Base-by-base conservation (phyloP, 345 rosid genomes). In the Eucalyptus melliodora region DNA sequence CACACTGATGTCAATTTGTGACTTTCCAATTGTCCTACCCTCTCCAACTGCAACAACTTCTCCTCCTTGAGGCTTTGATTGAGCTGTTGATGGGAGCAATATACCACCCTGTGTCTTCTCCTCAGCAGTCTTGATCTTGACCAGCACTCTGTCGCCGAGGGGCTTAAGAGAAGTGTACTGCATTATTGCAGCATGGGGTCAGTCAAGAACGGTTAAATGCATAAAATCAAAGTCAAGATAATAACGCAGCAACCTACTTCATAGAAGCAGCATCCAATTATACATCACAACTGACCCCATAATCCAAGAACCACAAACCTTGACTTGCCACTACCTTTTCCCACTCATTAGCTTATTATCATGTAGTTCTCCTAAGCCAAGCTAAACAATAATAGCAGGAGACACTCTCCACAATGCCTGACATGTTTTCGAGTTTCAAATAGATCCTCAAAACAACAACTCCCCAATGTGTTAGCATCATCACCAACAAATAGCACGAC, bases 21-120 rank as follows among this genome's bases (percentile, higher is more conserved):
- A 90, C 82, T 95, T 93, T 90, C 98, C 98, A 87, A 95, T 72
- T 11, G 96, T 88, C 93, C 92, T 96, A 40, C 99, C 99, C 92
- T 97, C 97, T 37, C 99, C 99, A 49, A 96, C 95, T 69, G 97
- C 99, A 56, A 98, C 95, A 13, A 98, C 99, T 90, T 97, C 99
- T 87, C 99, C 99, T 50, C 94, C 96, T 90, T 98, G 99, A 87
- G 99, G 97, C 90, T 97, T 98, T 30, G 96, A 87, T 89, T 96
- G 99, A 59, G 98, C 99, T 7, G 97, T 89, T 9, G 96, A 87
- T 27, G 98, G 99, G 62, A 97, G 98, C 88, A 98, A 92, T 90
- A 97, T 96, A 45, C 99, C 99, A 88, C 99, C 98, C 11, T 92
- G 88, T 9, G 97, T 94, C 93, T 96, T 98, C 89, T 96, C 99